A percentile compares a stretch with the other conserved stretches of the same genome.
These are phyloP conservation scores for Chlamydomonas sphaeroides DNA, from an alignment of 139 green algal genomes.

Conservation along the genomic window DNA sequence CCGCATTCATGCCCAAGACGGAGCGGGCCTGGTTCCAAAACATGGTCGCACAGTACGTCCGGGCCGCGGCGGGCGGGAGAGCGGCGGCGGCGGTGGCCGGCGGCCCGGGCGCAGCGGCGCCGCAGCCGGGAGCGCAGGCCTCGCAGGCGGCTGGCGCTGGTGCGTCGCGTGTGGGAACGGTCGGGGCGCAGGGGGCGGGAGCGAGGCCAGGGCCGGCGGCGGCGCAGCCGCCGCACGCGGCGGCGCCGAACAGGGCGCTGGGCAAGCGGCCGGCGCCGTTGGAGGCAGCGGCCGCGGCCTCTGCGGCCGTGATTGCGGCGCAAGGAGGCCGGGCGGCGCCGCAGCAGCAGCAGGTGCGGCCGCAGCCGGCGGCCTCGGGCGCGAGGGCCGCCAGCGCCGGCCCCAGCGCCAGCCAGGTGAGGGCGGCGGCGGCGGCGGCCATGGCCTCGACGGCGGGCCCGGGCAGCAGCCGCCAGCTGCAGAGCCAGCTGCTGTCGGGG, in stretches of 20 bases:
- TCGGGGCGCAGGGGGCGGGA: background rate
- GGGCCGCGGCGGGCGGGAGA: background rate
- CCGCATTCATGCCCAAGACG: constrained; percentile 58
- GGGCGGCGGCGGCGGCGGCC: background rate
- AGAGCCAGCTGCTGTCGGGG: constrained; percentile 18
- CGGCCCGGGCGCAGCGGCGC: background rate
- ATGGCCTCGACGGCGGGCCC: too few relatives aligned
- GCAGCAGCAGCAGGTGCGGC: constrained; percentile 23
- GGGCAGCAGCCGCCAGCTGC: background rate
- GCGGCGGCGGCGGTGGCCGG: background rate
- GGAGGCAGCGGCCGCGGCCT: background rate
- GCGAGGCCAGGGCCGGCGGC: background rate
- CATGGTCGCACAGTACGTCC: constrained; percentile 42
- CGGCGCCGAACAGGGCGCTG: background rate
- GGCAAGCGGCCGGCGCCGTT: constrained; percentile 15
- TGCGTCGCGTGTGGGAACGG: too few relatives aligned
- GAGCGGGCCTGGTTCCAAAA: constrained; percentile 58
- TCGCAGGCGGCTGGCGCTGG: too few relatives aligned
- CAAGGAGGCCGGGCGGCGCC: background rate
- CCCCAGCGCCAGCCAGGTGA: background rate
- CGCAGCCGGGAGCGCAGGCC: background rate
- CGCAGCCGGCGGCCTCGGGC: background rate
- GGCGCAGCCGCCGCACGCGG: background rate
- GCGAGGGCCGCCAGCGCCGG: background rate
- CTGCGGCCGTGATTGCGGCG: background rate